phyloP scores from a whole-genome alignment of 805 yeast species.

The Kazachstania bromeliacearum region DNA sequence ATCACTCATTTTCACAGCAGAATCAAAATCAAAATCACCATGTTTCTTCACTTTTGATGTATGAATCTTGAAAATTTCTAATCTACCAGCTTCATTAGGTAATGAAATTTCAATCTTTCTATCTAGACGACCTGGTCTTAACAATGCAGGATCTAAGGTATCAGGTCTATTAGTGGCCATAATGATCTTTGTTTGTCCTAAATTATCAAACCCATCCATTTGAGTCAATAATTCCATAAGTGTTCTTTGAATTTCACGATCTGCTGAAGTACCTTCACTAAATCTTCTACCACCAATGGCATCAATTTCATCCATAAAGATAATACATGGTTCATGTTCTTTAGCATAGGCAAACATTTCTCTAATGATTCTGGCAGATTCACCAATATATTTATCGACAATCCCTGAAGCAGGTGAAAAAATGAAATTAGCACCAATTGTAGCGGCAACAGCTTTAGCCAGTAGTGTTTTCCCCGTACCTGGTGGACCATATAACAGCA shows the following conservation, averaged over 20 bases:
- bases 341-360: slow-evolving; percentile 97
- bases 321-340: slow-evolving; percentile 96
- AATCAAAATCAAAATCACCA: slow-evolving; percentile 96
- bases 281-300: slow-evolving; percentile 98
- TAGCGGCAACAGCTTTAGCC: slow-evolving; percentile 97
- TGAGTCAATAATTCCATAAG: slow-evolving; percentile 94
- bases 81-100: slow-evolving; percentile 92
- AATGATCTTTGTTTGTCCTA: slow-evolving; percentile 93
- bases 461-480: slow-evolving; percentile 95
- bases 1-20: slow-evolving; percentile 96
- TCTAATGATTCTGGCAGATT: slow-evolving; percentile 89
- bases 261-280: slow-evolving; percentile 97
- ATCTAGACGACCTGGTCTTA: slow-evolving; percentile 96
- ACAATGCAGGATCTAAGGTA: slow-evolving; percentile 91
- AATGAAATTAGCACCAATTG: slow-evolving; percentile 94
- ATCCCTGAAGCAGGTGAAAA: slow-evolving; percentile 98
- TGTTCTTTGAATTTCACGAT: slow-evolving; percentile 96
- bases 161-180: slow-evolving; percentile 99
- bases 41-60: slow-evolving; percentile 73
- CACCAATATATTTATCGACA: slow-evolving; percentile 97
- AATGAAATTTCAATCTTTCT: slow-evolving; percentile 91
- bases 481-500: slow-evolving; percentile 92
- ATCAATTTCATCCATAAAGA: slow-evolving; percentile 97
- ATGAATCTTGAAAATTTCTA: slow-evolving; percentile 91
- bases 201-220: slow-evolving; percentile 96